These are phyloP conservation scores for Przewalskia tangutica DNA, from an alignment of 257 asterid genomes.

Conservation along the genomic window DNA sequence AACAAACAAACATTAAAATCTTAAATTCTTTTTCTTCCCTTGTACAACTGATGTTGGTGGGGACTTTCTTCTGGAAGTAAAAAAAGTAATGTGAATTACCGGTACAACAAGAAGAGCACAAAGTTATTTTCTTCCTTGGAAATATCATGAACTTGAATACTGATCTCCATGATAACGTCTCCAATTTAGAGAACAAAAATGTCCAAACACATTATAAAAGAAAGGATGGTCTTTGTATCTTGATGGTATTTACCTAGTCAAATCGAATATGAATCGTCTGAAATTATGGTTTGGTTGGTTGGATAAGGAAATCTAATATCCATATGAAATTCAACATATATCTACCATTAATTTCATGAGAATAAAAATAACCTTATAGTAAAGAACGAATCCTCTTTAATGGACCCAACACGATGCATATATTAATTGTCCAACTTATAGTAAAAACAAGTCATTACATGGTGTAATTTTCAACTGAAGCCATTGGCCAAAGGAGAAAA, in stretches of 20 bases:
- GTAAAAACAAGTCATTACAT: background rate
- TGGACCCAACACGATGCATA: background rate
- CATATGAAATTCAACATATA: background rate
- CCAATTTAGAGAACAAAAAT: background rate
- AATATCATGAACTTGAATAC: background rate
- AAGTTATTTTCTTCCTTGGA: background rate
- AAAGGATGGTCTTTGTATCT: background rate
- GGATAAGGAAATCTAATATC: background rate
- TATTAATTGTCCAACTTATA: too few relatives aligned
- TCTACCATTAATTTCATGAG: background rate
- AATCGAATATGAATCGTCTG: background rate
- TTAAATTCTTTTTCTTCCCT: background rate
- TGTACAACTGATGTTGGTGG: background rate
- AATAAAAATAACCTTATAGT: background rate
- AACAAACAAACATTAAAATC: background rate
- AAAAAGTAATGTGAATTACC: background rate
- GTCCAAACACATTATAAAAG: background rate
- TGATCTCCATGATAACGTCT: background rate
- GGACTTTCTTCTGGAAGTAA: background rate
- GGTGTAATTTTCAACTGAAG: background rate
- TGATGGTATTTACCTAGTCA: background rate
- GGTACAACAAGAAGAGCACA: background rate
- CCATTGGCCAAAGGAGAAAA: too few relatives aligned
- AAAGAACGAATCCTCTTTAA: background rate
- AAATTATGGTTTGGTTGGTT: background rate